phyloP scores from a whole-genome alignment of 2,329 filamentous ascomycete species.

The Ambrosiella xylebori region DNA sequence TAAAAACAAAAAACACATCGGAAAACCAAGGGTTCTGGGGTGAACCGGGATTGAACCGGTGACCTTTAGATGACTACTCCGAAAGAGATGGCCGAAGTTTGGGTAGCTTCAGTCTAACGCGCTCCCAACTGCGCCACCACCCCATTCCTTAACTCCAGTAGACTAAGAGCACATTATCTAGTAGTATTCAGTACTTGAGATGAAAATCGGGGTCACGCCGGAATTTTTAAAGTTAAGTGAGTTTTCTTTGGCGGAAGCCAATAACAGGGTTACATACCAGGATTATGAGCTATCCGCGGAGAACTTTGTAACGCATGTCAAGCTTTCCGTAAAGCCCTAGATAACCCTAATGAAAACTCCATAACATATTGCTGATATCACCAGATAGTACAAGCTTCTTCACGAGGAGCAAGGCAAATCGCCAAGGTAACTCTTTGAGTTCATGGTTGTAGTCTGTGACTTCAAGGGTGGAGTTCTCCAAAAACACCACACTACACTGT shows the following conservation, averaged over 20 bases:
- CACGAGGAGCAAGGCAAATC: no score
- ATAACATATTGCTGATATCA: background rate
- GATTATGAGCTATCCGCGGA: background rate
- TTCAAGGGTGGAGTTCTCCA: background rate
- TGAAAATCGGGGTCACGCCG: background rate
- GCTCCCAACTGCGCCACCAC: conserved; percentile 1
- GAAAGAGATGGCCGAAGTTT: background rate
- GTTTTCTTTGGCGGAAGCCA: background rate
- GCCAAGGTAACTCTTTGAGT: no score
- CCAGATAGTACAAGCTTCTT: background rate
- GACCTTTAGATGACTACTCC: conserved; percentile 1
- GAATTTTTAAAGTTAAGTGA: no score
- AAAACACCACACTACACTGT: background rate
- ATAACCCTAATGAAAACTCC: background rate
- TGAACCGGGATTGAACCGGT: background rate
- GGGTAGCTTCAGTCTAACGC: background rate
- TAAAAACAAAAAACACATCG: background rate
- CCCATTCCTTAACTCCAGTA: background rate
- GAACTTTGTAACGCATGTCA: background rate
- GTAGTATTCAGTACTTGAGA: background rate
- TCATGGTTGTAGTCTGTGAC: background rate
- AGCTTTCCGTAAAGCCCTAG: background rate
- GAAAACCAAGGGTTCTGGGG: background rate
- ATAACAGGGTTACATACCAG: background rate
- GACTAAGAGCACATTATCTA: background rate